Conservation (phyloP, 2,329 filamentous ascomycete genomes). For the Lachnellula hyalina region DNA sequence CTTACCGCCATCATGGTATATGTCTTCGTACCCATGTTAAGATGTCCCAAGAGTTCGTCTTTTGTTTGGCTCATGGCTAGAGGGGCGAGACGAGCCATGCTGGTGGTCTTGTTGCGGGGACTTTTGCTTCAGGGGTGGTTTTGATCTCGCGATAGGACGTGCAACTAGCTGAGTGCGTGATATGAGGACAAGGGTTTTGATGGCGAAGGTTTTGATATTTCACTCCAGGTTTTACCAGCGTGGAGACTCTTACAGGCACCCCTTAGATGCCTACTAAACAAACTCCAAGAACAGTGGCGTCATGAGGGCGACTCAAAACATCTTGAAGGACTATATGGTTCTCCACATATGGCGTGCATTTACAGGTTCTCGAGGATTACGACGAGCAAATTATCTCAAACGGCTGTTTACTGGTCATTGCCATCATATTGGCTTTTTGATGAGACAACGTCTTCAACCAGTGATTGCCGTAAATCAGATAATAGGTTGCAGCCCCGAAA, state of each 20-base stretch:
- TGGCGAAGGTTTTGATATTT: not conserved
- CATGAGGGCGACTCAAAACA: not conserved
- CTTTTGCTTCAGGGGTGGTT: not conserved
- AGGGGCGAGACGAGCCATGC: constrained; percentile 17
- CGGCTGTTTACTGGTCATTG: not conserved
- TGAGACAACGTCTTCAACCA: too few species aligned
- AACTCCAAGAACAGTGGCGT: not conserved
- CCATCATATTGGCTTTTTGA: too few species aligned
- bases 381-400: not conserved
- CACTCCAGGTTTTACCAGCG: not conserved
- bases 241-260: not conserved
- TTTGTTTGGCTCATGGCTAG: constrained; percentile 31
- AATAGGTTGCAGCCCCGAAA: not conserved
- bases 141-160: constrained; percentile 8
- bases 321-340: not conserved
- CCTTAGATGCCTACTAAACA: not conserved
- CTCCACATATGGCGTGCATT: not conserved
- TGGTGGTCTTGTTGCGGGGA: constrained; percentile 1
- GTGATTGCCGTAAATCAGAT: not conserved
- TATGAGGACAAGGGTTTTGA: not conserved
- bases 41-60: constrained; percentile 27
- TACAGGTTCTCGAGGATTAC: not conserved
- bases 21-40: constrained; percentile 23
- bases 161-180: not conserved
- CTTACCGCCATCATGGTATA: constrained; percentile 31